Conservation (phyloP, 495 filamentous ascomycete genomes). For the Articulospora tetracladia region DNA sequence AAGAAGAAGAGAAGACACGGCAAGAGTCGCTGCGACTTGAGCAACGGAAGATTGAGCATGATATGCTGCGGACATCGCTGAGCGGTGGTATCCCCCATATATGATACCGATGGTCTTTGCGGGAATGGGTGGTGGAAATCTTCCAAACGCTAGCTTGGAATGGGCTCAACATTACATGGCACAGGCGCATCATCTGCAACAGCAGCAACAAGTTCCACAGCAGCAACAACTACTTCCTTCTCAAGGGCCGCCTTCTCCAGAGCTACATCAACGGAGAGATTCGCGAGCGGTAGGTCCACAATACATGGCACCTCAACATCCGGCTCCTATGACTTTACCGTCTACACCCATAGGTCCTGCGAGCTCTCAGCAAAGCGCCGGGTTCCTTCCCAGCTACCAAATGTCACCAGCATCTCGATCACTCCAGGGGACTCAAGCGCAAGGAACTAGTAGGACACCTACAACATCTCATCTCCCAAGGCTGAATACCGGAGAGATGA, state of each 20-base stretch:
- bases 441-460: constrained; percentile 27
- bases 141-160: constrained; percentile 59
- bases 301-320: constrained; percentile 23
- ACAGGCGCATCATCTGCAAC: constrained; percentile 50
- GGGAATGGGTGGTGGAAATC: constrained; percentile 67
- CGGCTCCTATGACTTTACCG: constrained; percentile 30
- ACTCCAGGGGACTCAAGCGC: constrained; percentile 25
- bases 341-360: constrained; percentile 23
- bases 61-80: constrained; percentile 79
- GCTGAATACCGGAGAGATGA: constrained; percentile 51
- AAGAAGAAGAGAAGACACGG: constrained; percentile 84
- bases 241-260: constrained; percentile 41
- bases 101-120: constrained; percentile 89
- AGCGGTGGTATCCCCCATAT: constrained; percentile 78
- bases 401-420: constrained; percentile 29
- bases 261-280: constrained; percentile 44
- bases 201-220: constrained; percentile 44
- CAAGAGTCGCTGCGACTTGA: constrained; percentile 77
- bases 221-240: constrained; percentile 49
- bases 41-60: constrained; percentile 77
- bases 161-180: constrained; percentile 67
- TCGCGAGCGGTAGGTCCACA: constrained; percentile 33
- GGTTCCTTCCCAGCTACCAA: constrained; percentile 33
- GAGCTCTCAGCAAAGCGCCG: constrained; percentile 16
- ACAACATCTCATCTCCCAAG: constrained; percentile 42